Percentiles rank a stretch among this genome's conserved stretches.
Conservation (phyloP, 116 monocot genomes). For the Iris pallida region DNA sequence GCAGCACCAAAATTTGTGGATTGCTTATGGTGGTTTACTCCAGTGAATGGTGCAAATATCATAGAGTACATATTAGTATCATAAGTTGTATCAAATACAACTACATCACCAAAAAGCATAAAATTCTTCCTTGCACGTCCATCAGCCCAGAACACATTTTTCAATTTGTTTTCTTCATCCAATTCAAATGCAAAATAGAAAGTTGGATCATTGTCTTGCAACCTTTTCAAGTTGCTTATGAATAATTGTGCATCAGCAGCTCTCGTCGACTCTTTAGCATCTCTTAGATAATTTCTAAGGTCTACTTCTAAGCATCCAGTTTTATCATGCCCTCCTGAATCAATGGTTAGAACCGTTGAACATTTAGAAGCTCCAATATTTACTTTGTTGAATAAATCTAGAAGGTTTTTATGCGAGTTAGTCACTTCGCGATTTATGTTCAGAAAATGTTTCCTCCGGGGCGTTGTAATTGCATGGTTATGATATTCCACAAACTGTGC, state of each 20-base stretch:
- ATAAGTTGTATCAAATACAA: conserved; percentile 10
- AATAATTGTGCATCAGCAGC: not conserved
- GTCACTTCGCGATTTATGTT: not conserved
- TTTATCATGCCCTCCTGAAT: conserved; percentile 2
- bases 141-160: not conserved
- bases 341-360: not conserved
- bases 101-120: conserved; percentile 5
- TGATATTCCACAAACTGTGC: not conserved
- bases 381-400: not conserved
- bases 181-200: conserved; percentile 10
- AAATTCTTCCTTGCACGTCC: not conserved
- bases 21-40: not conserved
- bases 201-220: not conserved
- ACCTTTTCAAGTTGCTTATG: not conserved
- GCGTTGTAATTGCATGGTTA: not conserved
- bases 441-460: not conserved
- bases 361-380: conserved; percentile 1
- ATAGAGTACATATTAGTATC: conserved; percentile 4
- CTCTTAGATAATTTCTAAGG: not conserved
- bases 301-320: conserved; percentile 10
- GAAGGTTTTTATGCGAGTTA: not conserved
- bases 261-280: not conserved
- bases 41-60: conserved; percentile 7
- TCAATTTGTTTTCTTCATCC: conserved; percentile 9
- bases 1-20: conserved; percentile 5